A percentile compares a stretch with the other conserved stretches of the same genome.
Evolutionary conservation across 768 basidiomycete species (phyloP).

Genomic region (Austroboletus eburneus): DNA sequence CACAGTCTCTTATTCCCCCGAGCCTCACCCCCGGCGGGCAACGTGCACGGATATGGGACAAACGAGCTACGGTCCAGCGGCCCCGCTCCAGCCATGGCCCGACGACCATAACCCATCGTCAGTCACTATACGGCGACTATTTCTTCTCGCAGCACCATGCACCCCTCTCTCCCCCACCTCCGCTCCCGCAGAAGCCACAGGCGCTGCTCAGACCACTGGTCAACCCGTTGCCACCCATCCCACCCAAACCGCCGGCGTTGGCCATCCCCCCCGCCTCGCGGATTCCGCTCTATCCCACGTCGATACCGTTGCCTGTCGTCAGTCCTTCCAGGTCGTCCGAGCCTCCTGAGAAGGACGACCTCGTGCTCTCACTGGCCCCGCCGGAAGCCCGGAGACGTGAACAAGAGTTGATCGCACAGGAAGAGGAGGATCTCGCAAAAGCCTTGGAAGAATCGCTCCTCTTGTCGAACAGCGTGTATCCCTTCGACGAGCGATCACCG

Average conservation of each 20-base stretch:
- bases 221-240: slow-evolving; percentile 35
- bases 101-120: slow-evolving; percentile 2
- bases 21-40: slow-evolving; percentile 23
- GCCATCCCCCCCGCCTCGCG: slow-evolving; percentile 16
- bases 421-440: slow-evolving; percentile 63
- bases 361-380: slow-evolving; percentile 43
- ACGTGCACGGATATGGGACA: slow-evolving; percentile 22
- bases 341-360: slow-evolving; percentile 40
- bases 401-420: slow-evolving; percentile 30
- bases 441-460: slow-evolving; percentile 57
- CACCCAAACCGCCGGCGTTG: slow-evolving; percentile 35
- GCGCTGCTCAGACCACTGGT: slow-evolving; percentile 29
- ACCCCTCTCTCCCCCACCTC: slow-evolving; percentile 28
- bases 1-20: slow-evolving; percentile 17
- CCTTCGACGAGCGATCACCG: slow-evolving; percentile 4
- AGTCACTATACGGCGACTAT: slow-evolving; percentile 29
- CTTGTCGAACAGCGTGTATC: slow-evolving; percentile 9
- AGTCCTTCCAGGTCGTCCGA: slow-evolving; percentile 10
- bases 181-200: slow-evolving; percentile 29
- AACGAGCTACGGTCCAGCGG: slow-evolving; percentile 2
- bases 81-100: slow-evolving; percentile 12
- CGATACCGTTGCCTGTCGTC: slow-evolving; percentile 21
- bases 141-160: slow-evolving; percentile 12
- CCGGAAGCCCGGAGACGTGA: slow-evolving; percentile 36
- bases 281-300: slow-evolving; percentile 32